Base-by-base conservation (phyloP, 805 yeast species). In the Kazachstania taianensis region DNA sequence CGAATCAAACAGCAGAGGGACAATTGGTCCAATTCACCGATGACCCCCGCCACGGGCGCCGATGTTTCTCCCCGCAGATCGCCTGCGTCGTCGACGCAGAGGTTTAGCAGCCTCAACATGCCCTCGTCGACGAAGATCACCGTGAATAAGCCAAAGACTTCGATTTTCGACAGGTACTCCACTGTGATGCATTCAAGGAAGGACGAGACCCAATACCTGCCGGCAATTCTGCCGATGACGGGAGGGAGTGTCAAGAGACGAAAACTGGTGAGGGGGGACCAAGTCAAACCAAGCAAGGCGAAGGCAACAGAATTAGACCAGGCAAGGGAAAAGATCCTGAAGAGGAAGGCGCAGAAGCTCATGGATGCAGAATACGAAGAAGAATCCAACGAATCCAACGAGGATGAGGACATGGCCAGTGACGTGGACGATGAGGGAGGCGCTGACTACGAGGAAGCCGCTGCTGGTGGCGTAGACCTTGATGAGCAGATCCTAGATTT, bases 401-500 rank as follows among this genome's bases (percentile, higher is more conserved):
- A 25, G 8, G 41, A 40, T 18, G 57, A 51, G 23, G 57, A 55
- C 9, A 70, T 63, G 24, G 23, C 34, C 7, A 69, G 63, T n/a
- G 78, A 67, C 32, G 25, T 22, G 8, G 72, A 63, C 17, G 71
- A 66, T 23, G 57, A 55, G 10, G 46, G 48, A 16, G 59, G 62
- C 35, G 59, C 55, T 22, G 57, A 55, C 13, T 48, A 49, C 25
- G 52, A 48, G 31, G 61, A 47, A 16, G 45, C 41, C n/a, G 13
- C 20, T 20, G 34, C 45, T 1, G 46, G 49, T 9, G 55, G 52
- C 9, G 56, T 53, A 5, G 49, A 61, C 44, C 76, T 80, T 43
- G 87, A 80, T 48, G 66, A 66, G 12, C 76, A 83, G 40, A 73
- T 85, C 18, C 61, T 87, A 32, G 72, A 76, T 30, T 86, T 92